A percentile compares a stretch with the other conserved stretches of the same genome.
phyloP scores from a whole-genome alignment of 768 basidiomycete genomes.

The Auricularia heimuer region DNA sequence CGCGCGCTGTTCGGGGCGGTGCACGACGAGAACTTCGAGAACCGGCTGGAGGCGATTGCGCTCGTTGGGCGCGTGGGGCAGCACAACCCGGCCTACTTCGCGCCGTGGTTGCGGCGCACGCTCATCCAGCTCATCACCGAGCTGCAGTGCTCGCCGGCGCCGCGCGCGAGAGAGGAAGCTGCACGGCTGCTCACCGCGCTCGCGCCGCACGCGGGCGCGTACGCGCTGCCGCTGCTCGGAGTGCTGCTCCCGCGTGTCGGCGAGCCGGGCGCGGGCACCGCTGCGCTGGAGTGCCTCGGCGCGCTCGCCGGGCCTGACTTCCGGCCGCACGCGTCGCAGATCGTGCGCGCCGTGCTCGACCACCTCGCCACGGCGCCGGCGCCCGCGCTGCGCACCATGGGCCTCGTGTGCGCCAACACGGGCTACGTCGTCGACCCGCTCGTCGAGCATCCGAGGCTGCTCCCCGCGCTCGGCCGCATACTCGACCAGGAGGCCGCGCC shows the following conservation, averaged over 20 bases:
- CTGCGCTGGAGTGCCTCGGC: constrained; percentile 34
- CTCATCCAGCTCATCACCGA: constrained; percentile 40
- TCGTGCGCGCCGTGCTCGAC: constrained; percentile 35
- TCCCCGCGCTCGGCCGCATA: constrained; percentile 32
- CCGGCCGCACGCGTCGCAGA: constrained; percentile 26
- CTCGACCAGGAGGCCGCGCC: constrained; percentile 30
- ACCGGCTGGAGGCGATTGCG: constrained; percentile 34
- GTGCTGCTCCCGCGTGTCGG: constrained; percentile 34
- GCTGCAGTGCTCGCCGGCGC: constrained; percentile 35
- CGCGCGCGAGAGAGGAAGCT: constrained; percentile 34
- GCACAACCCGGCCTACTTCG: constrained; percentile 41
- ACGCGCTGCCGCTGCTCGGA: constrained; percentile 35
- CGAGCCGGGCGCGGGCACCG: constrained; percentile 29
- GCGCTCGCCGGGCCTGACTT: constrained; percentile 38
- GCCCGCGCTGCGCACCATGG: constrained; percentile 32
- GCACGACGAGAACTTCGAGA: constrained; percentile 38
- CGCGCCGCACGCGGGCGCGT: constrained; percentile 33
- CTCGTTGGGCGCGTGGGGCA: constrained; percentile 36
- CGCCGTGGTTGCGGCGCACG: constrained; percentile 36
- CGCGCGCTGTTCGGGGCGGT: constrained; percentile 38
- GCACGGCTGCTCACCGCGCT: constrained; percentile 35
- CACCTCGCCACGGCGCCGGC: constrained; percentile 19
- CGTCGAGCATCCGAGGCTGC: constrained; percentile 33
- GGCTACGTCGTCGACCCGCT: constrained; percentile 38
- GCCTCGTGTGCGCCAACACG: constrained; percentile 35